Conservation (phyloP, 1,139 yeast species). For the Meyerozyma smithsonii region DNA sequence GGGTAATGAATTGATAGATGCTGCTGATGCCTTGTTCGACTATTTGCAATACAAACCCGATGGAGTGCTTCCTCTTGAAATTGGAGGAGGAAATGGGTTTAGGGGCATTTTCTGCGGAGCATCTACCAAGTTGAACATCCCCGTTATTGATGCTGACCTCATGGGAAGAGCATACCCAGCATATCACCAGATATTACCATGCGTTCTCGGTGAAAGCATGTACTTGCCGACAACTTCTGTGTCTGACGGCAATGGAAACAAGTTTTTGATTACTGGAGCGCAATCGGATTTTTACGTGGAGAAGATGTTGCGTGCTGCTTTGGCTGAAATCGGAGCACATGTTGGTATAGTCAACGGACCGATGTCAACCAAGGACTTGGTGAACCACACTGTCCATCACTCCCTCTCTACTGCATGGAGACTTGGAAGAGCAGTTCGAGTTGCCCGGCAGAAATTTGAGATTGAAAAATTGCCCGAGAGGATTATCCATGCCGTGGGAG, state of each 20-base stretch:
- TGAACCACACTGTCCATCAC: slow-evolving; percentile 21
- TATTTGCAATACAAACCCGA: slow-evolving; percentile 19
- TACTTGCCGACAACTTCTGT: slow-evolving; percentile 31
- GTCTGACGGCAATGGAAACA: slow-evolving; percentile 44
- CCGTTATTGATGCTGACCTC: slow-evolving; percentile 36
- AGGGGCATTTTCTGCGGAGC: slow-evolving; percentile 25
- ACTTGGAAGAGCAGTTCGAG: slow-evolving; percentile 39
- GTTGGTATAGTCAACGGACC: slow-evolving; percentile 37
- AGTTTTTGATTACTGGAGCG: slow-evolving; percentile 29
- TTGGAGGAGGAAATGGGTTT: slow-evolving; percentile 45
- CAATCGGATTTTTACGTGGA: slow-evolving; percentile 30
- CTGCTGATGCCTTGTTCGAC: slow-evolving; percentile 23
- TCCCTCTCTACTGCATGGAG: slow-evolving; percentile 44
- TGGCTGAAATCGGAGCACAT: slow-evolving; percentile 33
- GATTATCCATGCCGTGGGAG: slow-evolving; percentile 36
- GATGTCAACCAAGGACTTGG: slow-evolving; percentile 17
- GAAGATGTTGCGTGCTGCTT: slow-evolving; percentile 34
- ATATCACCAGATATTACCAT: slow-evolving; percentile 34
- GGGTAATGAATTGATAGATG: slow-evolving; percentile 31
- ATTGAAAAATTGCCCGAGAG: slow-evolving; percentile 28
- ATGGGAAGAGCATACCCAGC: slow-evolving; percentile 48
- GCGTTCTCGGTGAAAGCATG: slow-evolving; percentile 12
- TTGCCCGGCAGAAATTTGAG: slow-evolving; percentile 30
- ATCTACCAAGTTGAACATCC: slow-evolving; percentile 21
- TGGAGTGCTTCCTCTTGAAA: slow-evolving; percentile 32